Conservation (phyloP, 345 rosid genomes). For the Arabidopsis suecica region DNA sequence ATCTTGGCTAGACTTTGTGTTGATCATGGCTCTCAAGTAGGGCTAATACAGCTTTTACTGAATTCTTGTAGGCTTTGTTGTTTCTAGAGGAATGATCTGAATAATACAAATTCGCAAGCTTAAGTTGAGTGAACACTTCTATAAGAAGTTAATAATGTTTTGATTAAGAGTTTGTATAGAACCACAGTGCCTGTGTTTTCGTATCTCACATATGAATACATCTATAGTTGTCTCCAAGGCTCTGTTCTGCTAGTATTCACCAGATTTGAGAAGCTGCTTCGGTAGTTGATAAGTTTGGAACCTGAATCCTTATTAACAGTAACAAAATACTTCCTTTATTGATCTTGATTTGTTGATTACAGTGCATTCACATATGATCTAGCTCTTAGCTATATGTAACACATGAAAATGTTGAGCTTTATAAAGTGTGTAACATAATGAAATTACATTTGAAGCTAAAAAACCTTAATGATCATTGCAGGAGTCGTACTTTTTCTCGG, state of each 20-base stretch:
- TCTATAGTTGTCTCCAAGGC: neutral
- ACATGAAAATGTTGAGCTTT: slow-evolving; percentile 4
- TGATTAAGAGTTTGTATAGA: neutral
- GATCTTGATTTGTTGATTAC: slow-evolving; percentile 13
- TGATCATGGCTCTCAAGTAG: neutral
- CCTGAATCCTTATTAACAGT: neutral
- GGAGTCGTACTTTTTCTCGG: slow-evolving; percentile 91
- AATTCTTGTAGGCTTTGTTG: slow-evolving; percentile 5
- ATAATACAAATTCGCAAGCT: neutral
- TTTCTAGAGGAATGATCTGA: slow-evolving; percentile 1
- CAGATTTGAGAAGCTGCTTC: neutral
- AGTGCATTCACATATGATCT: neutral
- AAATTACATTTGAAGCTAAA: slow-evolving; percentile 4
- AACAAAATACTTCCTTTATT: neutral
- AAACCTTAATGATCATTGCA: slow-evolving; percentile 50
- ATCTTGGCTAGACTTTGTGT: slow-evolving; percentile 14
- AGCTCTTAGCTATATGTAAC: neutral
- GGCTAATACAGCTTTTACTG: slow-evolving; percentile 1
- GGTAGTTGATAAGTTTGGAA: slow-evolving; percentile 6
- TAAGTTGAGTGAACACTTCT: neutral
- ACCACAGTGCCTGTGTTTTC: neutral
- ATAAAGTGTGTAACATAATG: neutral
- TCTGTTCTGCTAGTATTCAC: neutral
- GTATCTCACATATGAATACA: neutral
- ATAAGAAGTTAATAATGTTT: neutral